Evolutionary conservation across 495 filamentous ascomycete genomes (phyloP).

Genomic region (Podospora pseudoanserina): DNA sequence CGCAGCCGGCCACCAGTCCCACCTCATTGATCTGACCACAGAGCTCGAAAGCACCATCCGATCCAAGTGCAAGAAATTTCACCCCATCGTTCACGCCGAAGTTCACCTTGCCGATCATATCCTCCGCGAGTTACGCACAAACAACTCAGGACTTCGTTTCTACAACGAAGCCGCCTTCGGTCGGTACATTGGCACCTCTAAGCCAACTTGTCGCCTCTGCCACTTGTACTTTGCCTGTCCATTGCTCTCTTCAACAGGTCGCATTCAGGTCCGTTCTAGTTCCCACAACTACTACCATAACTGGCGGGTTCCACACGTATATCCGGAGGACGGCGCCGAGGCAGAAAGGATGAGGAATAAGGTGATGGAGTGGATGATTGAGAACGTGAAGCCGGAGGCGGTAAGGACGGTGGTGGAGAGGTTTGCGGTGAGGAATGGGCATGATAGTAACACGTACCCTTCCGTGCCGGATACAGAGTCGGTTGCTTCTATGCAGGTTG

Average conservation of each 20-base stretch:
- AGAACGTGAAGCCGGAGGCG: not conserved
- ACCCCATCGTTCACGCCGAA: constrained; percentile 36
- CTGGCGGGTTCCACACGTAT: constrained; percentile 33
- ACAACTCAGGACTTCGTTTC: constrained; percentile 18
- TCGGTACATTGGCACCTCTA: constrained; percentile 38
- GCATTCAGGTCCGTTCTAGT: constrained; percentile 23
- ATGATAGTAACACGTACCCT: constrained; percentile 4
- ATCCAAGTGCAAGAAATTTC: constrained; percentile 2
- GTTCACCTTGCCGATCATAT: constrained; percentile 31
- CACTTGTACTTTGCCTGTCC: constrained; percentile 26
- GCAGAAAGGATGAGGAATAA: not conserved
- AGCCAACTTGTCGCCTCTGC: constrained; percentile 41
- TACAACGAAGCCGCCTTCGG: constrained; percentile 25
- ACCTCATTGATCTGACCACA: no score
- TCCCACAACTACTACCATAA: constrained; percentile 38
- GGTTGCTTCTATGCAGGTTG: not conserved
- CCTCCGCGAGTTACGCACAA: constrained; percentile 20
- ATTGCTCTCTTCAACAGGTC: constrained; percentile 12
- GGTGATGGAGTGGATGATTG: constrained; percentile 24
- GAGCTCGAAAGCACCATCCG: not conserved
- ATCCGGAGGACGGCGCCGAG: not conserved
- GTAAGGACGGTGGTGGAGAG: not conserved
- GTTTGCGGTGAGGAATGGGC: not conserved
- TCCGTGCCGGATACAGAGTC: not conserved
- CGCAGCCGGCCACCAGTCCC: no score